Base-by-base conservation (phyloP, 306 rosid genomes). In the Medicago arabica region DNA sequence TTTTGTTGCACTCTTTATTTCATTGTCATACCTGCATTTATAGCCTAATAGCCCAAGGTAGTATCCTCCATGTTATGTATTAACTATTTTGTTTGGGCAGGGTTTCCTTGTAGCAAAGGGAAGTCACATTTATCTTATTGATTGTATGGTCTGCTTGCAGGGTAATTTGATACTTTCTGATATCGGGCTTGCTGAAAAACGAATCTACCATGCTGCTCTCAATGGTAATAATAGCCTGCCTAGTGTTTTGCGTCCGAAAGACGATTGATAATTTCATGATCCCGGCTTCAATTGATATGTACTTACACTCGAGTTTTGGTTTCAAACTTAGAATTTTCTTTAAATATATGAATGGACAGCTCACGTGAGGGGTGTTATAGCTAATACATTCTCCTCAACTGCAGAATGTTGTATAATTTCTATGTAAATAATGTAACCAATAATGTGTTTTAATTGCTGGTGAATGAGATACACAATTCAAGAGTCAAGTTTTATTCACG, bases 221-320 rank as follows among this genome's bases (percentile, higher is more conserved):
- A 90, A 92, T 86, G 99, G 99, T 96, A 96, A 90, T 92, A 96
- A 88, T 89, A 80, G 92, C 89, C 90, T 81, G 90, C 97, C 90
- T 92, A 85, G 87, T 89, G 97, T 87, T 88, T 87, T 96, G 97
- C 98, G 87, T 92, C 99, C 82, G 93, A 96, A 96, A 92, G 97
- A 92, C 87, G 96, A 89, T 73, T 92, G 99, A 92, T 89, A 87
- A 82, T 87, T 90, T 86, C 84, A 85, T 86, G 96, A 91, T 88
- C 85, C 81, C 75, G 72, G 84, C 83, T 87, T 86, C 89, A 78
- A 85, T 86, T 89, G 89, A 85, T 84, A 72, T 83, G 83, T 85
- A 71, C 91, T 86, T 46, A 80, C 80, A 71, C 80, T 86, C 88
- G 72, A 82, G 88, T 88, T 81, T 70, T 83, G 31, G 86, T 82